Evolutionary conservation across 352 stramenopile genomes (phyloP), one percentile per base, ranked within the genome.

Genomic region (Plasmopara muralis): DNA sequence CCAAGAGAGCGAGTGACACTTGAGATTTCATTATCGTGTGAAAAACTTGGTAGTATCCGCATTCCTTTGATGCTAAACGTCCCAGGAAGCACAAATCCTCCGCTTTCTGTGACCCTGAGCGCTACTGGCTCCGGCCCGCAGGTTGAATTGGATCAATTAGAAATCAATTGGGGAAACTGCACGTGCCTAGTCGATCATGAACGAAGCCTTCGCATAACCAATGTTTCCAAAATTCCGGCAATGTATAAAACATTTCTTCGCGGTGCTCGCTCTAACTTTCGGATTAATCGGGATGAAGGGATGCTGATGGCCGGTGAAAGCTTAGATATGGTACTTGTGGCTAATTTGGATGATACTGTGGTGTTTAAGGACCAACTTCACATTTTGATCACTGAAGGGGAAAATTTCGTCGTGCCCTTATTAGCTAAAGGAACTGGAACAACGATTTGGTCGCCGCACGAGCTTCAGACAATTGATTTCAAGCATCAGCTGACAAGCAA

Each of bases 321-420:
- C 14, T 25, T 89, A 0, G 70, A 78, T 30, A 60, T 97, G 16
- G 64, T 72, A 1, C 59, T 98, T 4, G 84, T 85, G 9, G 94
- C 93, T 0, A 95, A 95, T 40, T 53, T 97, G n/a, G 93, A 98
- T 65, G 94, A 98, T 54, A 96, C 89, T 14, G 72, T 89, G 6
- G 41, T 87, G 10, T 92, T 96, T 62, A 93, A 92, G 50, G 94
- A 98, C 54, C 86, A 98, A 52, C 70, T 98, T 1, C 85, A 98
- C 57, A 85, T 98, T 44, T 67, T 97, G 44, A 77, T 98, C 16
- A 69, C 74, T 0, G 87, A 98, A 44, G 93, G 93, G 9, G 89
- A 96, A 2, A 97, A 87, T 31, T 38, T 97, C 6, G 64, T 93
- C 2, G 68, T 98, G 5, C 84, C 88, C 0, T 71, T 98, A 8